Conservation (phyloP, 257 asterid genomes). For the Leonotis leonurus region DNA sequence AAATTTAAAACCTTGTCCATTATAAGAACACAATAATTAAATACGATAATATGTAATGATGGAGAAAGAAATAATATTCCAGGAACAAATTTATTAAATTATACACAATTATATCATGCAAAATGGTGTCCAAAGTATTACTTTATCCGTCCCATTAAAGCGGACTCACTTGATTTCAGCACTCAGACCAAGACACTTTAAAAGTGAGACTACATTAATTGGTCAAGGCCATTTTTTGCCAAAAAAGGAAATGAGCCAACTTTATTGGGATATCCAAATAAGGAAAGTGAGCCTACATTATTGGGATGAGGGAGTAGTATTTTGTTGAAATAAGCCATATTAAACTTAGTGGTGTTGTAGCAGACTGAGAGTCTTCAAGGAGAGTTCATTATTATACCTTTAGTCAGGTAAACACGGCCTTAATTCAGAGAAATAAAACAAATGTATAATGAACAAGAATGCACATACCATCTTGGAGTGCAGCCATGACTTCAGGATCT, state of each 20-base stretch:
- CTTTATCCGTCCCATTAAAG: too few relatives aligned
- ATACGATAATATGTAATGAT: not conserved
- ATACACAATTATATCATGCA: not conserved
- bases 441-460: slow-evolving; percentile 6
- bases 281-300: too few relatives aligned
- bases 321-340: too few relatives aligned
- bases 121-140: not conserved
- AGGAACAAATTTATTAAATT: not conserved
- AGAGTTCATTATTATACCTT: not conserved
- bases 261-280: too few relatives aligned
- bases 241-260: too few relatives aligned
- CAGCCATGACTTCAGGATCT: slow-evolving; percentile 97
- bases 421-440: not conserved
- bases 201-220: too few relatives aligned
- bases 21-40: not conserved
- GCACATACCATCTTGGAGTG: slow-evolving; percentile 88
- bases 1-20: not conserved
- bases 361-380: not conserved
- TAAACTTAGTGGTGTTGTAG: not conserved
- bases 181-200: too few relatives aligned
- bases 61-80: not conserved
- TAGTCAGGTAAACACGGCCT: not conserved
- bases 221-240: too few relatives aligned
- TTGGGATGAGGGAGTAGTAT: too few relatives aligned
- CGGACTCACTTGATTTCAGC: too few relatives aligned